Conservation (phyloP, 352 stramenopile genomes). For the Elongisporangium undulatum region DNA sequence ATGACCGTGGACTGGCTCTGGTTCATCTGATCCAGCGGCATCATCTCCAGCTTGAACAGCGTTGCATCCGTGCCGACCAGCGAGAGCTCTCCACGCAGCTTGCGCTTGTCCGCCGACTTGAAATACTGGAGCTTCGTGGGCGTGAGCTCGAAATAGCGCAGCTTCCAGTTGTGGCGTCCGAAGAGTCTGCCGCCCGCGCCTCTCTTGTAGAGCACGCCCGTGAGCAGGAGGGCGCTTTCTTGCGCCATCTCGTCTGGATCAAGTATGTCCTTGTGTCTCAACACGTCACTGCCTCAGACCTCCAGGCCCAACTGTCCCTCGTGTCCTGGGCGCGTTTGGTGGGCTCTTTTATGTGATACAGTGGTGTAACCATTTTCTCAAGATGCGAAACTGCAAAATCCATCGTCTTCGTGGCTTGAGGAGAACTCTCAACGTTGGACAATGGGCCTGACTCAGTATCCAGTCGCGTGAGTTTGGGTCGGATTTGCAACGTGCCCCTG, state of each 20-base stretch:
- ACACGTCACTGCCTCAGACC: background rate
- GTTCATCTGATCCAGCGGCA: background rate
- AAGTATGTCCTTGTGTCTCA: background rate
- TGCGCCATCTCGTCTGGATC: background rate
- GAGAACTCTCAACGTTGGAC: background rate
- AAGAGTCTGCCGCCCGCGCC: background rate
- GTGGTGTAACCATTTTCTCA: background rate
- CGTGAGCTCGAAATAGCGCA: background rate
- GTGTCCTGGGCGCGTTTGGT: background rate
- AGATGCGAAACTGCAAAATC: background rate
- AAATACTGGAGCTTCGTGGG: background rate
- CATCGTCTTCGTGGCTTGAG: background rate
- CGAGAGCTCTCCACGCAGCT: background rate
- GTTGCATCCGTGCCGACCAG: background rate
- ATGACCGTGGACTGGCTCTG: background rate
- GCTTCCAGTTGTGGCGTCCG: background rate
- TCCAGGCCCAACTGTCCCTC: background rate
- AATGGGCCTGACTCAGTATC: background rate
- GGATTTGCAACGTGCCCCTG: background rate
- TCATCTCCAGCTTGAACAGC: background rate
- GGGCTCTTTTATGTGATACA: background rate
- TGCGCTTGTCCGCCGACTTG: background rate
- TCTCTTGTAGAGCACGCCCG: background rate
- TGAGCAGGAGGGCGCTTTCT: background rate
- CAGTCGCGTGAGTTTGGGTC: background rate